A percentile compares a stretch with the other conserved stretches of the same genome.
phyloP scores from a whole-genome alignment of 2,329 filamentous ascomycete genomes.

The Pestalotiopsis fici region DNA sequence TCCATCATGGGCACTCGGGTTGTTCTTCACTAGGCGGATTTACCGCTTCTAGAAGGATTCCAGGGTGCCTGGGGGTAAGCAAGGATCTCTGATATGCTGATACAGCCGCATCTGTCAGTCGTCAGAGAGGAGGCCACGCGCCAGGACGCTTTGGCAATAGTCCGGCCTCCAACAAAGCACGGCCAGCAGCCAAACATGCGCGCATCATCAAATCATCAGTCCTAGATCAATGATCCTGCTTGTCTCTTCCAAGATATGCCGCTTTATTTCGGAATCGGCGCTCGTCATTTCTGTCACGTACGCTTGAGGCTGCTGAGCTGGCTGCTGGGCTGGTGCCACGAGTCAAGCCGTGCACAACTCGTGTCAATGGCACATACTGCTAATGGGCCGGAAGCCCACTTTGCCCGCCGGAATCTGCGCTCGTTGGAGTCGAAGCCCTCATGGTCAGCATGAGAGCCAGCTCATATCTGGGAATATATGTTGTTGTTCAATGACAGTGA shows the following conservation, averaged over 20 bases:
- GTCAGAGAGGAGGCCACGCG: neutral
- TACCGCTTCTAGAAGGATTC: constrained; percentile 10
- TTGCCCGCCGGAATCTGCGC: neutral
- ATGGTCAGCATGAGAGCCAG: neutral
- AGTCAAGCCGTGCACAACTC: neutral
- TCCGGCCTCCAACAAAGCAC: neutral
- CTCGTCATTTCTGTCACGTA: neutral
- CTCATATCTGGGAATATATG: neutral
- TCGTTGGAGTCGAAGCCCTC: neutral
- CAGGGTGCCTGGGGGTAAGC: constrained; percentile 4
- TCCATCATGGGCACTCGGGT: neutral
- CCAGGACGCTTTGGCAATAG: neutral
- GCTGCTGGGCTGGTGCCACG: neutral
- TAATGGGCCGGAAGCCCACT: neutral
- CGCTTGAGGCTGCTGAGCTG: neutral
- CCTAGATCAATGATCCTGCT: neutral
- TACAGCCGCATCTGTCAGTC: neutral
- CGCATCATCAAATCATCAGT: neutral
- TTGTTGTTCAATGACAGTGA: neutral
- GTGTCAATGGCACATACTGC: neutral
- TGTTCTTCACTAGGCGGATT: neutral
- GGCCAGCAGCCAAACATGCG: neutral
- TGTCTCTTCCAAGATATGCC: neutral
- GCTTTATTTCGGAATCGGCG: neutral
- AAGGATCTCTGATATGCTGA: constrained; percentile 4